phyloP scores from a whole-genome alignment of 768 basidiomycete genomes.

The Lactarius akahatsu region DNA sequence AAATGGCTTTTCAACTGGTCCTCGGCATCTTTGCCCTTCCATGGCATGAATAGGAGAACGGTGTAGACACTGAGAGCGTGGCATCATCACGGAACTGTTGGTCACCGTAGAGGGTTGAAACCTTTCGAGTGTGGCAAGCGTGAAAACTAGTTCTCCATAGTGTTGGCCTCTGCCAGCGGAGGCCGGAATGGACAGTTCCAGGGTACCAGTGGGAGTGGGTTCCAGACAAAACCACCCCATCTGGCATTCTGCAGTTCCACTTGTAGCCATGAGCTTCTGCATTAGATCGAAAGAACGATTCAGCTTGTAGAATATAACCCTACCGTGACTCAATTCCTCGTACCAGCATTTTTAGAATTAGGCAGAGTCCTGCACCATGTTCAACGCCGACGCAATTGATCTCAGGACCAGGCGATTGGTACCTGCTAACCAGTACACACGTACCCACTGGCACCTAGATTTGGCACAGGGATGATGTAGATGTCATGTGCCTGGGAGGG shows the following conservation, averaged over 20 bases:
- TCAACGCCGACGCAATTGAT: slow-evolving; percentile 43
- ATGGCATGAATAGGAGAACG: slow-evolving; percentile 71
- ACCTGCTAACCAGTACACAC: too few species aligned
- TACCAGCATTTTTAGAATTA: background rate
- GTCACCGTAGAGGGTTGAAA: slow-evolving; percentile 38
- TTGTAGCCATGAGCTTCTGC: slow-evolving; percentile 56
- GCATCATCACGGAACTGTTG: background rate
- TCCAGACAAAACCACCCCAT: slow-evolving; percentile 12
- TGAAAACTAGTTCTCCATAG: slow-evolving; percentile 55
- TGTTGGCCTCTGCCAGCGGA: slow-evolving; percentile 58
- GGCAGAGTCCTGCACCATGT: slow-evolving; percentile 49
- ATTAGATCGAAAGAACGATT: background rate
- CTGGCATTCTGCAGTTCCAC: slow-evolving; percentile 47
- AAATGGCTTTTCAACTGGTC: slow-evolving; percentile 69
- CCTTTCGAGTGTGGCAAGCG: slow-evolving; percentile 52
- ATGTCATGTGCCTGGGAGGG: slow-evolving; percentile 46
- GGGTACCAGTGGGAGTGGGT: slow-evolving; percentile 74
- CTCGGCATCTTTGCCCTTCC: slow-evolving; percentile 64
- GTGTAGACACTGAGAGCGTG: slow-evolving; percentile 59
- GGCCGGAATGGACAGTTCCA: slow-evolving; percentile 72
- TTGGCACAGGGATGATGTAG: slow-evolving; percentile 64
- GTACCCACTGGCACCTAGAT: too few species aligned
- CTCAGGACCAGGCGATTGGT: too few species aligned
- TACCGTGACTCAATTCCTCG: slow-evolving; percentile 12
- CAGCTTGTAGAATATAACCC: background rate